These are phyloP conservation scores for Ceratocystis alfenasii DNA, from an alignment of 2,329 filamentous ascomycete species.

Conservation along the genomic window DNA sequence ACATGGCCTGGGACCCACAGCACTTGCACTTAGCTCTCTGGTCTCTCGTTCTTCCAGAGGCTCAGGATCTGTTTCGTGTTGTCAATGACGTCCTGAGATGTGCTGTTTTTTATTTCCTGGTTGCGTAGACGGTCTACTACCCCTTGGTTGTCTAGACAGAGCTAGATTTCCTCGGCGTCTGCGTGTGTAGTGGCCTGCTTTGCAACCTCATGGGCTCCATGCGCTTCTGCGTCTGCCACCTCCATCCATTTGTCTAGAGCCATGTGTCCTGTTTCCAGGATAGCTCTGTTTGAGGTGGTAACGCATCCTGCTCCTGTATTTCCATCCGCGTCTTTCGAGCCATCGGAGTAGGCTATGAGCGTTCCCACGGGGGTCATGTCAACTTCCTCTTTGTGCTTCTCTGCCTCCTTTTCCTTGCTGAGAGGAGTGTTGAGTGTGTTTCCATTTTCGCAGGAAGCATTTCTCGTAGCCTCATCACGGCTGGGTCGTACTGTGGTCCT, in stretches of 20 bases:
- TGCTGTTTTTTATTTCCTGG: neutral
- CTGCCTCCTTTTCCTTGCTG: neutral
- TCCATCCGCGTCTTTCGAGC: no score
- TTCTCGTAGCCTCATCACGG: no score
- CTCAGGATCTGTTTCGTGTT: neutral
- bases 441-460: neutral
- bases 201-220: neutral
- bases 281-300: no score
- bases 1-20: neutral
- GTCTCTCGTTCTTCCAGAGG: neutral
- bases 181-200: neutral
- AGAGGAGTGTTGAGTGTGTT: neutral
- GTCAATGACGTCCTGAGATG: neutral
- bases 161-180: neutral
- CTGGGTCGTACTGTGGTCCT: no score
- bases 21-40: neutral
- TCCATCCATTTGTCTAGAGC: neutral
- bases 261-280: no score
- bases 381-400: neutral
- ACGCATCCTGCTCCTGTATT: no score
- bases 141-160: neutral
- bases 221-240: neutral
- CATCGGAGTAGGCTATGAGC: no score
- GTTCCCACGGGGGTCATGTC: no score
- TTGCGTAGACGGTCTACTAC: neutral